A percentile compares a stretch with the other conserved stretches of the same genome.
Conservation (phyloP, 1,139 yeast species). For the Pichia sp. region DNA sequence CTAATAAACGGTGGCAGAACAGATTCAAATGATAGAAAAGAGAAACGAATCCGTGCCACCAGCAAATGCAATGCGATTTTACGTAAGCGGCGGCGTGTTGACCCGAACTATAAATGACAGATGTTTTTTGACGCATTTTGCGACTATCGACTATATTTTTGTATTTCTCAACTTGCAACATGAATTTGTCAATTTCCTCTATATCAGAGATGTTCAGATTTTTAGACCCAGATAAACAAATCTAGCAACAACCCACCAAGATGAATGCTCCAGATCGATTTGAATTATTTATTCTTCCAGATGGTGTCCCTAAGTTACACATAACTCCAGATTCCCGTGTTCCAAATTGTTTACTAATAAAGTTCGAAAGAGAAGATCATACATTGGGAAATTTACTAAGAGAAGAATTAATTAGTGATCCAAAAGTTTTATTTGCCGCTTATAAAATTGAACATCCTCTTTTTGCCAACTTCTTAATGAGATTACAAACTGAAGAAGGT, state of each 20-base stretch:
- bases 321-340: conserved; percentile 92
- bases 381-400: conserved; percentile 87
- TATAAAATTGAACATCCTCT: conserved; percentile 97
- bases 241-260: background rate
- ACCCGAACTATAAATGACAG: background rate
- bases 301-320: conserved; percentile 84
- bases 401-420: conserved; percentile 79
- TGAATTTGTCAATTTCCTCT: background rate
- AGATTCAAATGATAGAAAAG: background rate
- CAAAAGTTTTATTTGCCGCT: conserved; percentile 87
- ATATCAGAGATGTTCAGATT: too few relatives aligned
- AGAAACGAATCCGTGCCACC: background rate
- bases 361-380: conserved; percentile 95
- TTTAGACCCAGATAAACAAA: too few relatives aligned
- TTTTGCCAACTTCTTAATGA: conserved; percentile 87
- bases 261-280: conserved; percentile 99
- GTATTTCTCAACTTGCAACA: background rate
- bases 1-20: background rate
- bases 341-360: conserved; percentile 88
- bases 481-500: conserved; percentile 94
- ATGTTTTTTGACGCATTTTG: too few relatives aligned
- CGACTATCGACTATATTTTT: background rate
- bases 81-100: background rate
- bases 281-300: conserved; percentile 93
- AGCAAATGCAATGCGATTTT: background rate